Conservation (phyloP, 805 yeast species). For the Teunomyces lycoperdinae region DNA sequence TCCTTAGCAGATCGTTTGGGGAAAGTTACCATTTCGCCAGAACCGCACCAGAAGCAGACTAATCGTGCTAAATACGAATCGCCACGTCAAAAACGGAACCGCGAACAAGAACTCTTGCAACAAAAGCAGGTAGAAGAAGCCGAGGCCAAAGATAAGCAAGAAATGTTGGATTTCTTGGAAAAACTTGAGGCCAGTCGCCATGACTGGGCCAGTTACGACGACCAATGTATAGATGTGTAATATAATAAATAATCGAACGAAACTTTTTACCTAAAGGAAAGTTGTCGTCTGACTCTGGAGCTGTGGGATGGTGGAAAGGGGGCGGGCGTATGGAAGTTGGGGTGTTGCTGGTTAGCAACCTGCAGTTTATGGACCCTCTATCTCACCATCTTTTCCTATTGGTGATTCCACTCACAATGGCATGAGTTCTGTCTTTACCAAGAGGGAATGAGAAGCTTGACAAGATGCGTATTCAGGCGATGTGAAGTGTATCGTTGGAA, state of each 20-base stretch:
- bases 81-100: constrained; percentile 1
- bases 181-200: constrained; percentile 25
- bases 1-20: constrained; percentile 1
- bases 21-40: not conserved
- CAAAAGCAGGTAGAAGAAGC: constrained; percentile 9
- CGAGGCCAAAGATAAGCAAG: constrained; percentile 12
- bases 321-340: not conserved
- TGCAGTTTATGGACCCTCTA: not conserved
- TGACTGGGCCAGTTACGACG: constrained; percentile 36
- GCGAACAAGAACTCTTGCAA: not conserved
- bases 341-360: not conserved
- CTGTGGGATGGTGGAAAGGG: not conserved
- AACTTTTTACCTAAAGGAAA: not conserved
- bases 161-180: constrained; percentile 26
- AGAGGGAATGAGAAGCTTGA: too few relatives aligned
- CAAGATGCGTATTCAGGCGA: too few relatives aligned
- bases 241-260: not conserved
- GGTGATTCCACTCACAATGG: not conserved
- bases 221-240: constrained; percentile 8
- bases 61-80: constrained; percentile 1
- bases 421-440: not conserved
- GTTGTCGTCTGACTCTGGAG: not conserved
- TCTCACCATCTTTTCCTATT: too few relatives aligned
- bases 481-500: not conserved
- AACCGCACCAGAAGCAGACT: not conserved